phyloP scores from a whole-genome alignment of 768 basidiomycete genomes.

The Rubroboletus pulcherrimus region DNA sequence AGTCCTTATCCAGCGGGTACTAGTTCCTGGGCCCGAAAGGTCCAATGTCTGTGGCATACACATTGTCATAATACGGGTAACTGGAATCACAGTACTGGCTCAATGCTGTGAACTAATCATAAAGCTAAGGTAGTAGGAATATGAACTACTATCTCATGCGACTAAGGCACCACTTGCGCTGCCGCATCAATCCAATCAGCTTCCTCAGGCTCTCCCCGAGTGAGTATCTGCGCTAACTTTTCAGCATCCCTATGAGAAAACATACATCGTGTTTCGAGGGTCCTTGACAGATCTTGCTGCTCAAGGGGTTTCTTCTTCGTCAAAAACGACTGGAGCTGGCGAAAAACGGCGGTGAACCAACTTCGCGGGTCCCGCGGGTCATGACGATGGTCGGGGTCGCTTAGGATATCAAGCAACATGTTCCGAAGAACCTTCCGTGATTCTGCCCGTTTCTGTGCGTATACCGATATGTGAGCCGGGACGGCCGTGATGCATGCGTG shows the following conservation, averaged over 20 bases:
- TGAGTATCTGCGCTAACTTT: not conserved
- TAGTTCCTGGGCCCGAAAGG: no score
- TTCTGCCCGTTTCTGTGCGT: not conserved
- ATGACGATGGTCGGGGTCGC: not conserved
- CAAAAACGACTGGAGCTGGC: not conserved
- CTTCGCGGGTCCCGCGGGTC: not conserved
- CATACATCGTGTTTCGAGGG: not conserved
- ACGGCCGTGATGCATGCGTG: conserved; percentile 13
- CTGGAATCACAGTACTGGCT: no score
- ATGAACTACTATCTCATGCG: no score
- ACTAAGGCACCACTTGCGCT: no score
- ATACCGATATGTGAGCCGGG: not conserved
- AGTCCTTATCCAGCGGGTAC: not conserved
- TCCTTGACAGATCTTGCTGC: not conserved
- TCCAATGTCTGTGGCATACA: no score
- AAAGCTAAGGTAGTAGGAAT: no score
- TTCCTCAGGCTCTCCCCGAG: no score
- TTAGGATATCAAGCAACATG: not conserved
- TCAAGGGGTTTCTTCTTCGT: not conserved
- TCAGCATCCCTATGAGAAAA: not conserved
- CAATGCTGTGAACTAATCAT: no score
- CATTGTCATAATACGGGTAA: no score
- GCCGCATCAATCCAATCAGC: not conserved
- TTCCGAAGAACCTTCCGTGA: not conserved
- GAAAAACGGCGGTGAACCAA: not conserved